phyloP scores from a whole-genome alignment of 768 basidiomycete genomes.

The Kwoniella heveanensis region DNA sequence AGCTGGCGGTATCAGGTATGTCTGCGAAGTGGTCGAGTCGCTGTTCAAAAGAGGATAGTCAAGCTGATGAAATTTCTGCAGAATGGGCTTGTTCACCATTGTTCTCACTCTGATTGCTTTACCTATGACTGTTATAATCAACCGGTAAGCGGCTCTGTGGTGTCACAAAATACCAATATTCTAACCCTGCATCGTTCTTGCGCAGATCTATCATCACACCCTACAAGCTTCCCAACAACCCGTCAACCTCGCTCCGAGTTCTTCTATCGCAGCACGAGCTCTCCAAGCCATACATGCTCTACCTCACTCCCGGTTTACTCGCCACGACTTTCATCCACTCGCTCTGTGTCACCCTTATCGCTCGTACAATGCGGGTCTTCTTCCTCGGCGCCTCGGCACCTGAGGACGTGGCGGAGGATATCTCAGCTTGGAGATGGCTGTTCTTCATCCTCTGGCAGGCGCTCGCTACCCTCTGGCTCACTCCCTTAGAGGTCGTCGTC shows the following conservation, averaged over 20 bases:
- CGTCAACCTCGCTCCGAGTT: slow-evolving; percentile 45
- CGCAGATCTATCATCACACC: slow-evolving; percentile 56
- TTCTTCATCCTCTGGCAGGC: slow-evolving; percentile 53
- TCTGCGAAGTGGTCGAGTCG: not conserved
- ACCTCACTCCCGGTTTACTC: slow-evolving; percentile 54
- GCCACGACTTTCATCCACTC: slow-evolving; percentile 49
- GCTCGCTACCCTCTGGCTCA: slow-evolving; percentile 48
- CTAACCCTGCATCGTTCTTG: not conserved
- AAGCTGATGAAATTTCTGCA: slow-evolving; percentile 8
- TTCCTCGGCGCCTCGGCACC: slow-evolving; percentile 35
- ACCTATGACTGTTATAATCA: slow-evolving; percentile 55
- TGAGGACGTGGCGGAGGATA: slow-evolving; percentile 32
- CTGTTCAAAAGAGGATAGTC: slow-evolving; percentile 8
- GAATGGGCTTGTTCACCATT: slow-evolving; percentile 55
- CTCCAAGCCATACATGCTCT: slow-evolving; percentile 47
- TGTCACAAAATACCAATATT: too few relatives aligned
- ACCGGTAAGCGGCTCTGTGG: slow-evolving; percentile 43
- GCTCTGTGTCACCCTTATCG: slow-evolving; percentile 51
- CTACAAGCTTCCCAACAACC: slow-evolving; percentile 48
- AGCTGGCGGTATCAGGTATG: slow-evolving; percentile 51
- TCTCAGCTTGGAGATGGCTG: slow-evolving; percentile 40
- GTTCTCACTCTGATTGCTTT: slow-evolving; percentile 51
- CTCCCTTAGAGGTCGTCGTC: slow-evolving; percentile 53
- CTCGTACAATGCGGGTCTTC: slow-evolving; percentile 42
- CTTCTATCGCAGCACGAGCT: slow-evolving; percentile 52